A percentile compares a stretch with the other conserved stretches of the same genome.
Conservation (phyloP, 1,284 basidiomycete genomes). For the Rhodotorula mucilaginosa region DNA sequence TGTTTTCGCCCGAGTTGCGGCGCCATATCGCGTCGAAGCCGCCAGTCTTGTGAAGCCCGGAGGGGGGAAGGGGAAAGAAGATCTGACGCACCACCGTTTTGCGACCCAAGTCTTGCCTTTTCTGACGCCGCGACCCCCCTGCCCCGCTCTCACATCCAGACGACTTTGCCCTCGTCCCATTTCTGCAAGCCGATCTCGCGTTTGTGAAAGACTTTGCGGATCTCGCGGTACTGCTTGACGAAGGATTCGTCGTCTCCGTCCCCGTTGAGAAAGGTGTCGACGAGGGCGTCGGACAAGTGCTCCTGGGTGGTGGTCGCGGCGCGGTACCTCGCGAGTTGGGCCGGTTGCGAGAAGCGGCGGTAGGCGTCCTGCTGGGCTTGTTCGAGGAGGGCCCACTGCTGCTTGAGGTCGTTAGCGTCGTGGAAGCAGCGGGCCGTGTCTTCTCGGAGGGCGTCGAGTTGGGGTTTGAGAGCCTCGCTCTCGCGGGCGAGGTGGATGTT, state of each 20-base stretch:
- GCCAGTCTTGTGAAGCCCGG: too few relatives aligned
- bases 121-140: background rate
- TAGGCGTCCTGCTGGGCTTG: constrained; percentile 81
- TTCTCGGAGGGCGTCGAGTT: constrained; percentile 50
- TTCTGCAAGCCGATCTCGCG: constrained; percentile 81
- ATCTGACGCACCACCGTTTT: too few relatives aligned
- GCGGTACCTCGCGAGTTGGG: constrained; percentile 76
- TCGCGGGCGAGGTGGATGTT: constrained; percentile 79
- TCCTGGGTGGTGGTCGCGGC: constrained; percentile 86
- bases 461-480: constrained; percentile 67
- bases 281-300: constrained; percentile 76
- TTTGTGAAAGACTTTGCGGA: constrained; percentile 83
- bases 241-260: constrained; percentile 69
- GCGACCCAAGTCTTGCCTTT: too few relatives aligned
- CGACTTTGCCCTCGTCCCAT: constrained; percentile 77
- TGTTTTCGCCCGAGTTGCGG: too few relatives aligned
- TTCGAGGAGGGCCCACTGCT: constrained; percentile 77
- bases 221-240: constrained; percentile 77
- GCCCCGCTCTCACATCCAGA: constrained; percentile 57
- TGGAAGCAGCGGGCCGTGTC: constrained; percentile 61
- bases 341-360: constrained; percentile 77
- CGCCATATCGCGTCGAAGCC: too few relatives aligned
- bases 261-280: constrained; percentile 71
- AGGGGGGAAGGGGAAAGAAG: too few relatives aligned
- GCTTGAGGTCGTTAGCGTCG: constrained; percentile 73